Evolutionary conservation across 495 filamentous ascomycete species (phyloP), one percentile per base, ranked within the genome.

Genomic region (Sporormia fimetaria): DNA sequence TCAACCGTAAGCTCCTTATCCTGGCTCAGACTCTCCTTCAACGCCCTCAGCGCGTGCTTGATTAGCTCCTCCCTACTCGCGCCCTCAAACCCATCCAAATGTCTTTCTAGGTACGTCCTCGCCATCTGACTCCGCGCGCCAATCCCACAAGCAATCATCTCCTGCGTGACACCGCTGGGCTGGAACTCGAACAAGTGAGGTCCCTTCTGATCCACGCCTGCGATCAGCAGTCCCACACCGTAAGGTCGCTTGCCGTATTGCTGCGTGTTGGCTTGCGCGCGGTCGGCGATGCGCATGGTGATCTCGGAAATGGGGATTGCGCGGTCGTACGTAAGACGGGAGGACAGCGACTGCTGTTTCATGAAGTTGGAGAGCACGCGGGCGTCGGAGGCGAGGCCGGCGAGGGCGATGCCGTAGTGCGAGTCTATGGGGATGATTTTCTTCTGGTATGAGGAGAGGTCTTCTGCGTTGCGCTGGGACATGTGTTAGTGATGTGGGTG

Each of bases 311-410:
- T 67, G 11, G 82, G 83, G 54, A 98, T 87, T 41, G 86, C 76
- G 34, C 90, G 88, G 65, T 80, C 87, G 73, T 93, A 96, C 41
- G 87, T 92, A 57, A 98, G 81, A 57, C 85, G 85, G 42, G 85
- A 86, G 59, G 84, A 81, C 54, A 98, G 85, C 36, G 83, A 92
- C 66, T 96, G 90, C 66, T 93, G 85, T 69, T 95, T 95, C 90
- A 98, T 95, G 73, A 94, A 96, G 75, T 96, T 96, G 69, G 87
- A 94, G 55, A 98, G 87, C 57, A 98, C 90, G 53, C 90, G 87
- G 61, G 90, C 92, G 67, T 98, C 90, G 48, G 90, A 94, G 40
- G 92, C 88, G 43, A 98, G 83, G 47, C 90, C 90, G 55, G 90
- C 90, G 59, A 98, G 88, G 54, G 88, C 85, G 60, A 96, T 75